These are phyloP conservation scores for Eleusine indica DNA, from an alignment of 176 grass and related monocot genomes.

Conservation along the genomic window DNA sequence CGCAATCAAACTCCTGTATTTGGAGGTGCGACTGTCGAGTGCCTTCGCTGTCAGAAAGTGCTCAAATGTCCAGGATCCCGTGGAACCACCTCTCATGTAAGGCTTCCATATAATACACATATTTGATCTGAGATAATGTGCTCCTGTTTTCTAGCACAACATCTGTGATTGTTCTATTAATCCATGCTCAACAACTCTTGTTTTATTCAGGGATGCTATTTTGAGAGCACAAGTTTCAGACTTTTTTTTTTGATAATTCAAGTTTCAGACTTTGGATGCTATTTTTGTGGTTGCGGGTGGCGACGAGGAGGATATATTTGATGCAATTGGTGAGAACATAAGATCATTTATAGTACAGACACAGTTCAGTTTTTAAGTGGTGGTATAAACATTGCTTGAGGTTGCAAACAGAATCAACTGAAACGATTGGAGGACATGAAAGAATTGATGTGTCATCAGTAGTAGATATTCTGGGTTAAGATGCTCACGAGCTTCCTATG, in stretches of 20 bases:
- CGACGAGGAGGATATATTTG: constrained; percentile 42
- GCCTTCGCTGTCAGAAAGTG: constrained; percentile 27
- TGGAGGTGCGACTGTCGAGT: constrained; percentile 45
- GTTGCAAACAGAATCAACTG: constrained; percentile 21
- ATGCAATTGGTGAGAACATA: constrained; percentile 49
- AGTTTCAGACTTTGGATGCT: constrained; percentile 31
- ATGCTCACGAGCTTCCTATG: constrained; percentile 50
- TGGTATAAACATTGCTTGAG: constrained; percentile 10
- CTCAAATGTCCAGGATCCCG: constrained; percentile 4
- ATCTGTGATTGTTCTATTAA: neutral
- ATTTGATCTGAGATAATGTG: too few species aligned
- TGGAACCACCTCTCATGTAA: constrained; percentile 43
- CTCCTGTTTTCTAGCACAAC: too few species aligned
- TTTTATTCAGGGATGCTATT: constrained; percentile 47
- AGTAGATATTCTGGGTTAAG: constrained; percentile 45
- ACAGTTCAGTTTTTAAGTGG: neutral
- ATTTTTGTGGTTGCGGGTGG: constrained; percentile 69
- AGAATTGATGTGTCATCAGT: constrained; percentile 42
- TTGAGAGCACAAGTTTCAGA: constrained; percentile 40
- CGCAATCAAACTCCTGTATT: constrained; percentile 68
- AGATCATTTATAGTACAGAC: neutral
- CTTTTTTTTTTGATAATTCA: too few species aligned
- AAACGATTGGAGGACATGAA: constrained; percentile 36
- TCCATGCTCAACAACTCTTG: neutral
- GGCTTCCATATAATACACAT: neutral